Conservation (phyloP, 2,329 filamentous ascomycete genomes). For the Berkeleyomyces rouxiae region DNA sequence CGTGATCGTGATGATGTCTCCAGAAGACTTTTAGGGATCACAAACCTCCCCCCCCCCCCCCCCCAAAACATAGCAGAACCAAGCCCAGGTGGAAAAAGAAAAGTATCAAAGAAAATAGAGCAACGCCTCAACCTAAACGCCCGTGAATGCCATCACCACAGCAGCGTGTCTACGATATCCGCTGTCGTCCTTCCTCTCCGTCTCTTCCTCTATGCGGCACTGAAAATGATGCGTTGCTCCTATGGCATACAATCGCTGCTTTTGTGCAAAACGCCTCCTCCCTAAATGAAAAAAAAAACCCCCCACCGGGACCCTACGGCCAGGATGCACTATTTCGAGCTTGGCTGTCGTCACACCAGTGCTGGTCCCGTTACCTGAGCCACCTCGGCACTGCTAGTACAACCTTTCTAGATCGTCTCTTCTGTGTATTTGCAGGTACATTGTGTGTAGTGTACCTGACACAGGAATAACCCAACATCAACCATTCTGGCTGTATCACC, state of each 20-base stretch:
- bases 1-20: no score
- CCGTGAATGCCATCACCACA: neutral
- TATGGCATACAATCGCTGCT: neutral
- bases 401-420: no score
- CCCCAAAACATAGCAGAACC: neutral
- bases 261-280: neutral
- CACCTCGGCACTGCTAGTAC: neutral
- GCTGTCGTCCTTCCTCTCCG: neutral
- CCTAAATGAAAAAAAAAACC: neutral
- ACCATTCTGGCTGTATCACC: neutral
- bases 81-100: neutral
- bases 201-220: neutral
- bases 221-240: neutral
- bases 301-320: neutral
- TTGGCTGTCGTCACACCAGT: neutral
- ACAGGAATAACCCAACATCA: neutral
- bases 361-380: neutral
- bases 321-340: neutral
- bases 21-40: neutral
- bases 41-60: neutral
- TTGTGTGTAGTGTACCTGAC: neutral
- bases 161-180: neutral
- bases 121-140: slow-evolving; percentile 6
- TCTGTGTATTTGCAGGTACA: neutral
- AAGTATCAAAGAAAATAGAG: neutral